Evolutionary conservation across 176 grass and related monocot species (phyloP), one percentile per base, ranked within the genome.

Genomic region (Oryza meyeriana): DNA sequence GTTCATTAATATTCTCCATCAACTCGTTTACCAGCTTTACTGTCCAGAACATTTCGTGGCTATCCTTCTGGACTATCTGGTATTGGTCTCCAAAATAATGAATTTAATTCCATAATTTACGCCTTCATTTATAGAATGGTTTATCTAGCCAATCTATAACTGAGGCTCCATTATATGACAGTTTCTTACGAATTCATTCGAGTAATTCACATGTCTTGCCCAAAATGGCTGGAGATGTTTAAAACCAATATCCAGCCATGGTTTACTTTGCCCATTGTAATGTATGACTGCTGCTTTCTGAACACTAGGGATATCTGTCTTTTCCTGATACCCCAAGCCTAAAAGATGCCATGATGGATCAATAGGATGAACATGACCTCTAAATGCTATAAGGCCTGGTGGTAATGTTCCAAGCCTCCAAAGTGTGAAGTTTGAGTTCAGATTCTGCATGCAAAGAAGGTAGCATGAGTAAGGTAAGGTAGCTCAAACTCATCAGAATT

Each of bases 331-430:
- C 25, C 95, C 95, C 83, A 98, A 90, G 22, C 95, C 95, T 85
- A 98, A 81, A 42, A 98, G 78, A 78, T 98, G 95, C 95, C 95
- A 98, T 0, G 88, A 95, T 72, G 90, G 63, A 63, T 98, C 85
- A 11, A 98, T 95, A 36, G 92, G 90, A 86, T 93, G 88, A 83
- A 95, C 77, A 64, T 98, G 87, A 39, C 95, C 95, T 77, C 75
- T 92, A 88, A 98, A 98, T 85, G 95, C 95, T 87, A 95, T 91
- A 72, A 98, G 85, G 13, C 92, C 95, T 16, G 95, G 95, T 76
- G 95, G 95, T 77, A 98, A 93, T 64, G 95, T 98, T 81, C 93
- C 96, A 82, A 98, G 92, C 91, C 92, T 98, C 96, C 96, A 98
- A 81, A 98, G 85, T 26, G 92, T 83, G 71, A 95, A 90, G 69